These are phyloP conservation scores for Trichothecium sympodiale DNA, from an alignment of 2,329 filamentous ascomycete species.

Conservation along the genomic window DNA sequence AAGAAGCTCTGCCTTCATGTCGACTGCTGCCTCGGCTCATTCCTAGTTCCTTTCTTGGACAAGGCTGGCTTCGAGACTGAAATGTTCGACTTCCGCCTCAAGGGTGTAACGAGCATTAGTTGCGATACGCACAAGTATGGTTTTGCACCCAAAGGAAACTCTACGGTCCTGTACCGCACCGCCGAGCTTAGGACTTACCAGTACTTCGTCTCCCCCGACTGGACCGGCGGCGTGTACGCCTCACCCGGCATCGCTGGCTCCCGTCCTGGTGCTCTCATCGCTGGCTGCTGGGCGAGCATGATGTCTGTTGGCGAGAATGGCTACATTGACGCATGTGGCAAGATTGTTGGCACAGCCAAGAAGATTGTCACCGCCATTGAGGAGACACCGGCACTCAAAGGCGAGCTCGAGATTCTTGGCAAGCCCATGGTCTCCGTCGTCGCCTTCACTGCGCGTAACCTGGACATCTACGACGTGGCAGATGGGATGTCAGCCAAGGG, in stretches of 20 bases:
- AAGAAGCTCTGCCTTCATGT: conserved; percentile 84
- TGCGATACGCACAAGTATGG: conserved; percentile 99
- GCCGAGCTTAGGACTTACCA: conserved; percentile 72
- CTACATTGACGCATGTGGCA: conserved; percentile 75
- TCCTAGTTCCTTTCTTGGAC: conserved; percentile 83
- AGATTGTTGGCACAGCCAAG: conserved; percentile 80
- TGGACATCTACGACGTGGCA: conserved; percentile 90
- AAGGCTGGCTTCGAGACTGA: conserved; percentile 86
- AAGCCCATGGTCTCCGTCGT: conserved; percentile 83
- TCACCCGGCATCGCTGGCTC: conserved; percentile 87
- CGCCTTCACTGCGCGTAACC: conserved; percentile 70
- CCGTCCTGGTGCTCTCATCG: conserved; percentile 85
- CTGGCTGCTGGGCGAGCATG: conserved; percentile 87
- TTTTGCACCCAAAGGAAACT: conserved; percentile 96
- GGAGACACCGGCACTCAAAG: conserved; percentile 53
- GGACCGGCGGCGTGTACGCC: conserved; percentile 92
- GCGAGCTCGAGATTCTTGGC: conserved; percentile 71
- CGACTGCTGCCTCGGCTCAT: conserved; percentile 94
- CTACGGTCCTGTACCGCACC: conserved; percentile 80
- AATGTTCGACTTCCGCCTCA: conserved; percentile 86
- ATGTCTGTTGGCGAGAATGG: conserved; percentile 81
- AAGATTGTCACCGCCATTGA: conserved; percentile 67
- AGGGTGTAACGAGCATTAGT: conserved; percentile 88
- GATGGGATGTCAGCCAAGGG: conserved; percentile 76
- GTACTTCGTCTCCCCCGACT: conserved; percentile 92